Conservation (phyloP, 192 early-diverging fungal genomes). For the Coemansia sp. region DNA sequence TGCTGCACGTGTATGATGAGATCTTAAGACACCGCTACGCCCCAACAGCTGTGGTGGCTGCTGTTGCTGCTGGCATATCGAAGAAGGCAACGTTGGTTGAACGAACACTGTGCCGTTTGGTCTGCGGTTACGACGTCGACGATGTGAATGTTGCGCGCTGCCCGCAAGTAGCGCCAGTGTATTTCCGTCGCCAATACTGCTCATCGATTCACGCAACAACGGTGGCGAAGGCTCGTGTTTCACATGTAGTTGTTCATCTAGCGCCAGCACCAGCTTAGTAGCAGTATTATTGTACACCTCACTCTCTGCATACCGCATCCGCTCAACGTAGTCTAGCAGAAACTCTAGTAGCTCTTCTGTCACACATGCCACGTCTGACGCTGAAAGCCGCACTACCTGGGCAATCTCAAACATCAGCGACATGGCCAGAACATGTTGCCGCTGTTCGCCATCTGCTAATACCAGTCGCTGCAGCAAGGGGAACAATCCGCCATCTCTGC, state of each 20-base stretch:
- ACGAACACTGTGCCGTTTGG: conserved; percentile 5
- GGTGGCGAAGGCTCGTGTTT: background rate
- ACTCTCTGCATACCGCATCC: conserved; percentile 52
- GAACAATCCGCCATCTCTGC: conserved; percentile 48
- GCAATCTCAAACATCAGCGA: conserved; percentile 56
- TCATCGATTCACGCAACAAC: conserved; percentile 3
- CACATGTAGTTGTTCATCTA: conserved; percentile 43
- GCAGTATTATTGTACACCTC: conserved; percentile 54
- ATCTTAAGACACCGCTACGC: background rate
- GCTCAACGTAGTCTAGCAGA: conserved; percentile 49
- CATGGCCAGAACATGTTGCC: conserved; percentile 50
- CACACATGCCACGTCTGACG: conserved; percentile 29
- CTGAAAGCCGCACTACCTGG: conserved; percentile 41
- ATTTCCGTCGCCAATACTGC: conserved; percentile 11
- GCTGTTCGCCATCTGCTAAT: conserved; percentile 16
- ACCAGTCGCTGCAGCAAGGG: conserved; percentile 45
- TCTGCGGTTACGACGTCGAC: conserved; percentile 2
- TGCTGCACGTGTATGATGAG: conserved; percentile 10
- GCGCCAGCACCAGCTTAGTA: conserved; percentile 54
- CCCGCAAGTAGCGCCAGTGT: conserved; percentile 9
- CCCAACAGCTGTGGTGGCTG: background rate
- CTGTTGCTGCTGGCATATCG: background rate
- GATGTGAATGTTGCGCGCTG: conserved; percentile 12
- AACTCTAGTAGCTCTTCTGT: conserved; percentile 38
- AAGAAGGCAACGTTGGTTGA: conserved; percentile 14